A percentile compares a stretch with the other conserved stretches of the same genome.
phyloP scores from a whole-genome alignment of 2,329 filamentous ascomycete genomes.

The Teratosphaeria zuluensis region DNA sequence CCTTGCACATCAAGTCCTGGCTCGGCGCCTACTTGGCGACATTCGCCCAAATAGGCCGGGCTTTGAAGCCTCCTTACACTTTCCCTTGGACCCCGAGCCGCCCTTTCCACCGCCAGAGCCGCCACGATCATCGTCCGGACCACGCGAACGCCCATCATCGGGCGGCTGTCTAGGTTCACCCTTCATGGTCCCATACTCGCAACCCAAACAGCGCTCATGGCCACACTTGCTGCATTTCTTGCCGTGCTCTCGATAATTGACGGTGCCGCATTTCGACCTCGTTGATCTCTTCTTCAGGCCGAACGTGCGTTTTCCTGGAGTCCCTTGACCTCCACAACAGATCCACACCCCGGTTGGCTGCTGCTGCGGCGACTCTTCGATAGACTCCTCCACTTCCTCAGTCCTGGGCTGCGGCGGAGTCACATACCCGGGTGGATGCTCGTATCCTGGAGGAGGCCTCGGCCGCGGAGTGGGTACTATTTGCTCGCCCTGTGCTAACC shows the following conservation, averaged over 20 bases:
- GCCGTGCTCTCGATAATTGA: not conserved
- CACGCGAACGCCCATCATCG: not conserved
- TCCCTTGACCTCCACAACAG: not conserved
- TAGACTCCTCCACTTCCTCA: not conserved
- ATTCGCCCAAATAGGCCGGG: not conserved
- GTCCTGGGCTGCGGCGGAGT: not conserved
- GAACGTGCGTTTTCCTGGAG: not conserved
- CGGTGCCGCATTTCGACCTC: not conserved
- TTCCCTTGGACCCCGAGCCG: not conserved
- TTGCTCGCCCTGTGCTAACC: too few species aligned
- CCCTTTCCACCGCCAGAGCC: not conserved
- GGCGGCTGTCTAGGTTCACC: not conserved
- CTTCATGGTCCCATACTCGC: not conserved
- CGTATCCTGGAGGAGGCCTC: not conserved
- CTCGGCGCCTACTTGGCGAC: not conserved
- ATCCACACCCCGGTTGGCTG: not conserved
- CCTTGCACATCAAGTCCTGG: not conserved
- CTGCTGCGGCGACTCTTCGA: not conserved
- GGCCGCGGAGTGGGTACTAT: not conserved
- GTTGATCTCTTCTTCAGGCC: not conserved
- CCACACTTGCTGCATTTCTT: not conserved
- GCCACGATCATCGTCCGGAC: not conserved
- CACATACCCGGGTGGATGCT: not conserved
- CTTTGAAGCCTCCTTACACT: not conserved
- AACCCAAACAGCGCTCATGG: not conserved